These are phyloP conservation scores for Rhynchospora breviuscula DNA, from an alignment of 176 grass and related monocot genomes.

Conservation along the genomic window DNA sequence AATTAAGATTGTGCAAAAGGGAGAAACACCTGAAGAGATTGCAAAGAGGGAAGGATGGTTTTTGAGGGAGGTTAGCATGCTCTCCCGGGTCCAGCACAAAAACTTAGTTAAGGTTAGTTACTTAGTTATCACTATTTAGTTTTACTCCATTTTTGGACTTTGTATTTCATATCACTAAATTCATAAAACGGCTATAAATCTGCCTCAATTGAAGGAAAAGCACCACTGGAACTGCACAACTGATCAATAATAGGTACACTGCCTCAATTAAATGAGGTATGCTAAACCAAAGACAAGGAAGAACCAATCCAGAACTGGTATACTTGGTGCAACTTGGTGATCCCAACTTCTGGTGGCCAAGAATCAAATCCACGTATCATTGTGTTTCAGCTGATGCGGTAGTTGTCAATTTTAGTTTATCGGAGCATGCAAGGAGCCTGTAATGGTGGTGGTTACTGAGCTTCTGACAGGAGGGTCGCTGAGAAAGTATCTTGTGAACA, in stretches of 20 bases:
- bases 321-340: background rate
- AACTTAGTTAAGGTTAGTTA: conserved; percentile 83
- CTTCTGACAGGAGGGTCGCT: conserved; percentile 82
- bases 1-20: conserved; percentile 90
- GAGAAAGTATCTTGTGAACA: conserved; percentile 67
- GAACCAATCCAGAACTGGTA: background rate
- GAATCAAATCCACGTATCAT: background rate
- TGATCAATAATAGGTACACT: background rate
- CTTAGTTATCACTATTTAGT: background rate
- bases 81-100: conserved; percentile 90
- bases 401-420: conserved; percentile 57
- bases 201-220: background rate
- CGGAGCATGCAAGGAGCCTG: conserved; percentile 80
- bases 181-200: background rate
- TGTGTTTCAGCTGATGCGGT: background rate
- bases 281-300: background rate
- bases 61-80: conserved; percentile 89
- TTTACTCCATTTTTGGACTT: conserved; percentile 12
- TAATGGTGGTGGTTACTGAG: conserved; percentile 94
- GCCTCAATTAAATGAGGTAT: background rate
- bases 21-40: conserved; percentile 71
- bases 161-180: conserved; percentile 2
- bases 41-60: conserved; percentile 72
- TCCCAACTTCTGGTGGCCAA: background rate
- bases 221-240: background rate